Base-by-base conservation (phyloP, 495 filamentous ascomycete species). In the Talaromyces borbonicus region DNA sequence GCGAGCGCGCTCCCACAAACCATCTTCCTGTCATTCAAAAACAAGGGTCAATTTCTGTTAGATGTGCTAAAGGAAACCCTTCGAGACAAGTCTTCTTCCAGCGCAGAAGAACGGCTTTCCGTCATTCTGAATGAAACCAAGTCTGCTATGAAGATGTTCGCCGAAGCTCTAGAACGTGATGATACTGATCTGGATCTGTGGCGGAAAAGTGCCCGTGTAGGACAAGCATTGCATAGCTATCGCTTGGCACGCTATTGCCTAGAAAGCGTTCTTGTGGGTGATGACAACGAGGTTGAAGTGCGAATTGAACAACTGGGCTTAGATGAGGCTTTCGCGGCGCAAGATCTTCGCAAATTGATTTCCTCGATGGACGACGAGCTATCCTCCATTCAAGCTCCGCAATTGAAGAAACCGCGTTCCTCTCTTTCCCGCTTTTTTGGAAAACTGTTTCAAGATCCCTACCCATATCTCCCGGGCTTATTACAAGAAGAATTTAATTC, bases 121-220 rank as follows among this genome's bases (percentile, higher is more conserved):
- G 59, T 55, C 20, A 50, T 52, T 19, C 31, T 40, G 3, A 52
- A 60, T 30, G 53, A 59, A 14, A 52, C 66, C 3, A 59, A 50
- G 22, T 46, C 55, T 26, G 66, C 66, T 7, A 60, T 95, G 4
- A 59, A 72, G 31, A 74, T 78, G 24, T 92, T 92, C 49, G 68
- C 78, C 15, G 72, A 84, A 14, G 87, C 92, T 1, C 69, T 97
- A 19, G 87, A 90, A 51, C 82, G 84, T 32, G 92, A 98, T 57
- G 87, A 94, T 30, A 84, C 88, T 2, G 93, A 98, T 60, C 72
- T 92, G 24, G 90, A 95, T 52, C 71, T 97, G n/a, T 98, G 92
- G 92, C 74, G 92, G 49, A 79, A 85, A 46, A 77, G 86, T 19
- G 84, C 92, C 5, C 79, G 85, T 23, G 73, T 98, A 15, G 83